A percentile compares a stretch with the other conserved stretches of the same genome.
These are phyloP conservation scores for Eucalyptus sideroxylon DNA, from an alignment of 345 rosid genomes.

Conservation along the genomic window DNA sequence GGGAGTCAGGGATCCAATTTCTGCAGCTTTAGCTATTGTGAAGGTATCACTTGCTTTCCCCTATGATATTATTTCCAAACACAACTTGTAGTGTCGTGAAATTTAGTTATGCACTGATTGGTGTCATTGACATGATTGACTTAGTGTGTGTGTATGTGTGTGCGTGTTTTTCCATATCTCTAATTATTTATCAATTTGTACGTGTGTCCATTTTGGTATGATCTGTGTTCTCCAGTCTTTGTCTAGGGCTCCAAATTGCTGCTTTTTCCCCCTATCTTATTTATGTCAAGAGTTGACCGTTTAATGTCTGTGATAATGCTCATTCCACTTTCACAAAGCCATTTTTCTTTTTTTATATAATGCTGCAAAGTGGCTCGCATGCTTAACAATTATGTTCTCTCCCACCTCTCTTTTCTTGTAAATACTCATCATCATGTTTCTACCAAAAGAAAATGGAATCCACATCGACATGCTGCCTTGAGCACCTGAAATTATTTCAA, in stretches of 20 bases:
- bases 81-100: not conserved
- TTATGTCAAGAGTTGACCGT: not conserved
- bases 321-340: not conserved
- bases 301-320: not conserved
- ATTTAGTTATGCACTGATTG: not conserved
- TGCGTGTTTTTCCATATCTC: not conserved
- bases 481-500: not conserved
- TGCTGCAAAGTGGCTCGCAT: not conserved
- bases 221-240: not conserved
- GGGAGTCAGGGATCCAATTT: slow-evolving; percentile 92
- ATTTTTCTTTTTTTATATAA: not conserved
- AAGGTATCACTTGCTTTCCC: slow-evolving; percentile 42
- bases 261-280: not conserved
- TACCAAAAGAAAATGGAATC: not conserved
- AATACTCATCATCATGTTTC: not conserved
- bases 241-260: not conserved
- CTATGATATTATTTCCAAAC: not conserved
- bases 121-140: not conserved
- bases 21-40: slow-evolving; percentile 92
- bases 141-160: not conserved
- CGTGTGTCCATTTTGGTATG: not conserved
- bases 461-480: not conserved
- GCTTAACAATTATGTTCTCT: not conserved
- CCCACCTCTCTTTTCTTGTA: not conserved
- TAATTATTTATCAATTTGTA: not conserved